These are phyloP conservation scores for Prunella vulgaris DNA, from an alignment of 257 asterid species.

Conservation along the genomic window DNA sequence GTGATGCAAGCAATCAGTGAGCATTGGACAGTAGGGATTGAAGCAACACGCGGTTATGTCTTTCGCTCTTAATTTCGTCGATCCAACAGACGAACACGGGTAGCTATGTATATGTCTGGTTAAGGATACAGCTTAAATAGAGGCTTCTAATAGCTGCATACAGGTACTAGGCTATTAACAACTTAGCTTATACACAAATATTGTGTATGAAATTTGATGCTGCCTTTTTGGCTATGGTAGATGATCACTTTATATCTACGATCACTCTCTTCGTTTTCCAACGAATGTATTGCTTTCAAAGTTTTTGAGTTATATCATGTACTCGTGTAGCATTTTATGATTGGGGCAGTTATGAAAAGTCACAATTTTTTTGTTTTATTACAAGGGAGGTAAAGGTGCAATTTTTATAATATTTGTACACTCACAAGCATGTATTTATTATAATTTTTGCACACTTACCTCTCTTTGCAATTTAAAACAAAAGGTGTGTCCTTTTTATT, in stretches of 20 bases:
- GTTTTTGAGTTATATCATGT: background rate
- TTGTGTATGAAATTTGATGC: background rate
- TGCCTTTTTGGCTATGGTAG: background rate
- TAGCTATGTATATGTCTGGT: background rate
- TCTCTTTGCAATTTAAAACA: too few relatives aligned
- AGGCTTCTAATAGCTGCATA: background rate
- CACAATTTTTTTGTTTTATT: too few relatives aligned
- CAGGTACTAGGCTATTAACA: background rate
- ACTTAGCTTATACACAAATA: background rate
- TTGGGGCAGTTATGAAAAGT: too few relatives aligned
- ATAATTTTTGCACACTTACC: too few relatives aligned
- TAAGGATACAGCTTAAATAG: background rate
- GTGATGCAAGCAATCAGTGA: conserved; percentile 33
- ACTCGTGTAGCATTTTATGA: too few relatives aligned
- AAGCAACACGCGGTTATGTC: background rate
- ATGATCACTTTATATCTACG: background rate
- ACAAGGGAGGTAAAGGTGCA: too few relatives aligned
- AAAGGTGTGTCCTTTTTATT: too few relatives aligned
- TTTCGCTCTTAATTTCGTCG: background rate
- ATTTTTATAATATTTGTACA: too few relatives aligned
- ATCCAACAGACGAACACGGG: background rate
- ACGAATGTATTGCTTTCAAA: too few relatives aligned
- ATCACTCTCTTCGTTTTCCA: too few relatives aligned
- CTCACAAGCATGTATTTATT: too few relatives aligned
- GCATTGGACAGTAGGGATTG: conserved; percentile 1